Evolutionary conservation across 2,329 filamentous ascomycete genomes (phyloP).

Genomic region (Scytalidium sp.): DNA sequence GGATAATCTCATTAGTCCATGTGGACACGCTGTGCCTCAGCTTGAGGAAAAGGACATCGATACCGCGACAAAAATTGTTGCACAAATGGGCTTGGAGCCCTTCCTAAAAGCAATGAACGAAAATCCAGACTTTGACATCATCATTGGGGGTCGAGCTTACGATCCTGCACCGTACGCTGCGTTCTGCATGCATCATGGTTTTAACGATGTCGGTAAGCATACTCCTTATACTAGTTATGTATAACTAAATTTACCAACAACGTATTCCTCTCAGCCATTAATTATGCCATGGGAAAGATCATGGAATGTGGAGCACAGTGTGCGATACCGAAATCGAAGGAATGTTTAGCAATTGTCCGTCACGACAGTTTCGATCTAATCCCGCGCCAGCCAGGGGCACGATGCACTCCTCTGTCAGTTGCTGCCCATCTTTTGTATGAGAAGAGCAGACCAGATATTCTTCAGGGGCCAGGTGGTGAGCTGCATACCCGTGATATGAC

Average conservation of each 20-base stretch:
- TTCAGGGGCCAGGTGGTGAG: slow-evolving; percentile 47
- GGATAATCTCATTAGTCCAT: slow-evolving; percentile 29
- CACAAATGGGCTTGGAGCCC: slow-evolving; percentile 45
- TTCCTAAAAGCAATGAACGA: slow-evolving; percentile 38
- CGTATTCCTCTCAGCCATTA: no score
- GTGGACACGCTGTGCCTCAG: slow-evolving; percentile 38
- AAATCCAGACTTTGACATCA: slow-evolving; percentile 38
- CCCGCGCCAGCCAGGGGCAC: slow-evolving; percentile 34
- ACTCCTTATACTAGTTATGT: no score
- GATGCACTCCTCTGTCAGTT: slow-evolving; percentile 46
- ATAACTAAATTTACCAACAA: no score
- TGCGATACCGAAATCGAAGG: slow-evolving; percentile 33
- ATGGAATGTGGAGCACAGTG: no score
- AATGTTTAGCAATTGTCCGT: slow-evolving; percentile 29
- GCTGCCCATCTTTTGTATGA: slow-evolving; percentile 54
- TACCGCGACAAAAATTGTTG: slow-evolving; percentile 34
- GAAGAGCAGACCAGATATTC: slow-evolving; percentile 49
- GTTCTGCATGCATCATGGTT: slow-evolving; percentile 31
- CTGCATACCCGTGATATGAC: slow-evolving; percentile 40
- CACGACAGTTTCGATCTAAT: slow-evolving; percentile 41
- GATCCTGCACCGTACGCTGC: slow-evolving; percentile 38
- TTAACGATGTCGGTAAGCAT: slow-evolving; percentile 31
- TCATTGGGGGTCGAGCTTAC: slow-evolving; percentile 32
- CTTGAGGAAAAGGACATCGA: slow-evolving; percentile 37
- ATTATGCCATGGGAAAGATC: slow-evolving; percentile 53